Conservation (phyloP, 768 basidiomycete species). For the Hebeloma cylindrosporum region DNA sequence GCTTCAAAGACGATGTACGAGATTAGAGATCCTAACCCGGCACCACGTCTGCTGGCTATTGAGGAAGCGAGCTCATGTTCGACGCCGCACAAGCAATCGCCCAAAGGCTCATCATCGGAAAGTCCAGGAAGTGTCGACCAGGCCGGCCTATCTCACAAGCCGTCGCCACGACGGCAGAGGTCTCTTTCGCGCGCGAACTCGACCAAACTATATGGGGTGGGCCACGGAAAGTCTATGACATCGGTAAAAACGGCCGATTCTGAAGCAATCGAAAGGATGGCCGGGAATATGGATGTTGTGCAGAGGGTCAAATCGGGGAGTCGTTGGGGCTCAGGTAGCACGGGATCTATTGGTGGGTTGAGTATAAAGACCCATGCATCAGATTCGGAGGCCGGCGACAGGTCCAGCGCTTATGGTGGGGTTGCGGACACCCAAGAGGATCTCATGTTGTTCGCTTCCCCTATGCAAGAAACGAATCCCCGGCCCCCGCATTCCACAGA, state of each 20-base stretch:
- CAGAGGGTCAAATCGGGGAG: slow-evolving; percentile 46
- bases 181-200: slow-evolving; percentile 10
- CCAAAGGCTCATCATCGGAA: slow-evolving; percentile 7
- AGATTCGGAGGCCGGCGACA: slow-evolving; percentile 17
- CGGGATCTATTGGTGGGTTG: slow-evolving; percentile 29
- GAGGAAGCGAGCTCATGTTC: slow-evolving; percentile 50
- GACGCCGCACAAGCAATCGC: slow-evolving; percentile 15
- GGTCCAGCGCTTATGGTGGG: slow-evolving; percentile 1
- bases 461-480: slow-evolving; percentile 34
- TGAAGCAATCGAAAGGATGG: slow-evolving; percentile 65
- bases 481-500: no score
- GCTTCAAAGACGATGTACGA: slow-evolving; percentile 41
- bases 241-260: slow-evolving; percentile 68
- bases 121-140: slow-evolving; percentile 14
- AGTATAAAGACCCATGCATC: slow-evolving; percentile 28
- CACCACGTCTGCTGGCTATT: slow-evolving; percentile 61
- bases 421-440: slow-evolving; percentile 9
- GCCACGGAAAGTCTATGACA: slow-evolving; percentile 51
- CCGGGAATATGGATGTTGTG: slow-evolving; percentile 67
- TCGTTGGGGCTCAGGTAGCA: slow-evolving; percentile 29
- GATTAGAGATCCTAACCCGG: slow-evolving; percentile 80
- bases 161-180: not conserved
- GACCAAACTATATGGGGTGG: slow-evolving; percentile 31
- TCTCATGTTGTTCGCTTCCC: slow-evolving; percentile 30
- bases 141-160: not conserved